phyloP scores from a whole-genome alignment of 345 rosid species.

The Raphanus sativus region DNA sequence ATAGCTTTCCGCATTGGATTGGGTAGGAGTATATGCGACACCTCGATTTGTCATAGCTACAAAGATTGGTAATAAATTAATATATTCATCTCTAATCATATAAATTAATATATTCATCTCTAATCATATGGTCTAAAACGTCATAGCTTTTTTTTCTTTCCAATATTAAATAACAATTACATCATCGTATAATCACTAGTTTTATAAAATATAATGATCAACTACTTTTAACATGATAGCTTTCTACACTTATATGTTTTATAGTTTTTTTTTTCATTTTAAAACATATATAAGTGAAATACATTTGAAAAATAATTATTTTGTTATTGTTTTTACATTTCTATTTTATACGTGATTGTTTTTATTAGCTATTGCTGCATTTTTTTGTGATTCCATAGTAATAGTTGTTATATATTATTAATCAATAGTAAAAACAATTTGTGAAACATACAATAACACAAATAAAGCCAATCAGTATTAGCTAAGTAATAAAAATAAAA shows the following conservation, averaged over 20 bases:
- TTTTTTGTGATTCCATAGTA: no score
- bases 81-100: conserved; percentile 3
- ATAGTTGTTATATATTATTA: not conserved
- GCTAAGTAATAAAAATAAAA: not conserved
- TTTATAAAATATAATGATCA: no score
- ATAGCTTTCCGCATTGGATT: not conserved
- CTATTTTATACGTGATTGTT: not conserved
- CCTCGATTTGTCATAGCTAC: not conserved
- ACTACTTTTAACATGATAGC: no score
- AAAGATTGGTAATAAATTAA: not conserved
- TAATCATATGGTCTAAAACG: not conserved
- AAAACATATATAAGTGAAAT: no score
- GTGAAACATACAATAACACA: not conserved
- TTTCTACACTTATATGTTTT: no score
- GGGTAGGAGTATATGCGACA: not conserved
- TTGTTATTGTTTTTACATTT: not conserved
- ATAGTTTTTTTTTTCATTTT: no score
- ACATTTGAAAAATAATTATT: no score
- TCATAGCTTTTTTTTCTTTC: not conserved
- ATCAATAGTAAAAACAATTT: not conserved
- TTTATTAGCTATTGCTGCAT: no score
- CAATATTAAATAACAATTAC: no score
- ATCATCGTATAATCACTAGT: no score
- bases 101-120: conserved; percentile 6
- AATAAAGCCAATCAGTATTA: not conserved